Percentiles rank a stretch among this genome's conserved stretches.
These are phyloP conservation scores for Aspergillus hiratsukae DNA, from an alignment of 2,329 filamentous ascomycete species.

Conservation along the genomic window DNA sequence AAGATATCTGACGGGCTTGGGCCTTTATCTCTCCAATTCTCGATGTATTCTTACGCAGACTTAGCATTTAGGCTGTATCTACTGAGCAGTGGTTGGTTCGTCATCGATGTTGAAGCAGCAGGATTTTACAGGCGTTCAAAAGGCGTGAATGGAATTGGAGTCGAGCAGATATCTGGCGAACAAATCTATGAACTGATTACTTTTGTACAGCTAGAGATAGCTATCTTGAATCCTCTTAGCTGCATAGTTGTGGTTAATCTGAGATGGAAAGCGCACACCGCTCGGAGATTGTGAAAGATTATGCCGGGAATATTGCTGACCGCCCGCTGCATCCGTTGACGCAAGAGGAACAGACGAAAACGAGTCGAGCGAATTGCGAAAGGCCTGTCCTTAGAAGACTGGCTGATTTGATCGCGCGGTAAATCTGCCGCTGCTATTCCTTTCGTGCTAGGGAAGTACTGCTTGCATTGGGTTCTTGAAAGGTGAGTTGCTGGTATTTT, in stretches of 20 bases:
- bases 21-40: not conserved
- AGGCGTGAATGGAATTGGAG: constrained; percentile 16
- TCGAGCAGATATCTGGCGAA: constrained; percentile 10
- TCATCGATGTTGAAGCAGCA: constrained; percentile 10
- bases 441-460: not conserved
- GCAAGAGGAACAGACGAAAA: constrained; percentile 4
- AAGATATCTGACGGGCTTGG: not conserved
- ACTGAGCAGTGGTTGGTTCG: constrained; percentile 1
- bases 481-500: not conserved
- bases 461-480: not conserved
- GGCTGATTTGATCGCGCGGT: not conserved
- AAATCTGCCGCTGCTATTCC: not conserved
- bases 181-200: not conserved
- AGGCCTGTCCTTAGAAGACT: not conserved
- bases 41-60: not conserved
- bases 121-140: constrained; percentile 12
- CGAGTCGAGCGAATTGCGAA: not conserved
- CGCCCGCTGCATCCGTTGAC: constrained; percentile 7
- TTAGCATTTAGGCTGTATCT: not conserved
- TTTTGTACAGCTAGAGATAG: not conserved
- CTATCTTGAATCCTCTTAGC: not conserved
- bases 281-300: not conserved
- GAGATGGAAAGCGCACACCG: not conserved
- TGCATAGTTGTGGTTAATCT: not conserved
- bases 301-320: constrained; percentile 3